phyloP scores from a whole-genome alignment of 164 flowering plant species.

The Cinnamomum chago region DNA sequence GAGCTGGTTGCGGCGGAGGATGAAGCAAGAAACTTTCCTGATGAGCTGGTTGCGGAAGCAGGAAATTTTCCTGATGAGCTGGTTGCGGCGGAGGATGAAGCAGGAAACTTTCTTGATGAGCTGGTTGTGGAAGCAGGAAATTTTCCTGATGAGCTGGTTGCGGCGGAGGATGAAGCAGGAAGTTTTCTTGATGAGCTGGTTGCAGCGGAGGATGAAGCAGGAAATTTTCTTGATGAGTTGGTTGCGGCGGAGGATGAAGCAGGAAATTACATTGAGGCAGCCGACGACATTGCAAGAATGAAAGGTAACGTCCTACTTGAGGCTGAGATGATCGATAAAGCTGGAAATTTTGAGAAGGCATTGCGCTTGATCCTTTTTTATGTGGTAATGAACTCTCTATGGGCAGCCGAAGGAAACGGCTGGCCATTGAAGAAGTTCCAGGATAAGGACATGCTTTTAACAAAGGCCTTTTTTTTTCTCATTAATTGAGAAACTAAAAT shows the following conservation, averaged over 20 bases:
- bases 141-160: slow-evolving; percentile 46
- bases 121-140: neutral
- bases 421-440: slow-evolving; percentile 54
- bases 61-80: no score
- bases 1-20: slow-evolving; percentile 28
- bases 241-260: no score
- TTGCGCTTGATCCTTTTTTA: slow-evolving; percentile 32
- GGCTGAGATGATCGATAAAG: slow-evolving; percentile 56
- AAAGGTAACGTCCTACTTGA: slow-evolving; percentile 42
- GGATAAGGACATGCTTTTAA: slow-evolving; percentile 35
- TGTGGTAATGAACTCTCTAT: slow-evolving; percentile 41
- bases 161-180: slow-evolving; percentile 44
- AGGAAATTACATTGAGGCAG: slow-evolving; percentile 53
- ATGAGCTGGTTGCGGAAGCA: no score
- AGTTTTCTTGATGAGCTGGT: slow-evolving; percentile 17
- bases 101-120: no score
- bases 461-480: slow-evolving; percentile 27
- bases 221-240: no score
- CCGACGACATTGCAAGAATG: slow-evolving; percentile 37
- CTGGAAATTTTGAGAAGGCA: slow-evolving; percentile 40
- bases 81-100: no score
- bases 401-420: slow-evolving; percentile 43
- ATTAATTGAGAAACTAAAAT: no score
- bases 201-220: no score
- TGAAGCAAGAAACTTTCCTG: no score